Base-by-base conservation (phyloP, 768 basidiomycete species). In the Fistulinella prunicolor region DNA sequence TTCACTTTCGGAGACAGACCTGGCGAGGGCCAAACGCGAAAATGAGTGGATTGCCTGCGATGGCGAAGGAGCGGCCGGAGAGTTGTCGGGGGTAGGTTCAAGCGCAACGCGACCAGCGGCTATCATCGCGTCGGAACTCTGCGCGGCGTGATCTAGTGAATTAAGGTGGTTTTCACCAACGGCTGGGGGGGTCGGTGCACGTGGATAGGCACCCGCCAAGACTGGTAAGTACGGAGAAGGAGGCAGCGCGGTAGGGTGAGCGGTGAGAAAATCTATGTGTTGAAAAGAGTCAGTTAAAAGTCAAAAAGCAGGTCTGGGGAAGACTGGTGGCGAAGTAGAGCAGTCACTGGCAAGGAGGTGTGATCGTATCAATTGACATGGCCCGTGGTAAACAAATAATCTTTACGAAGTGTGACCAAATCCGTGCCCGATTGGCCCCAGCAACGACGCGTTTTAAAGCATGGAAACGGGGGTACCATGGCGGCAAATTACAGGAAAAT, bases 1-100 rank as follows among this genome's bases (percentile, higher is more conserved):
- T 37, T 71, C 77, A 54, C 61, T 63, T 42, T 73, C 74, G 29
- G 71, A 73, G 32, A 64, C 67, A 42, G 71, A 69, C 52, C 70
- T 72, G 32, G 67, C 63, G 20, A 73, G 61, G 49, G 61, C 61
- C 10, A 69, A 64, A 50, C 69, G 72, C 42, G 60, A 57, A 22
- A 61, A 60, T 1, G 62, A 62, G 40, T 54, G 57, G 22, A 51
- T 50, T 9, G 51, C 35, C 17, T 56, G 62, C 41, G 64, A 56
- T 20, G 65, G 56, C 21, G 61, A 58, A 26, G 54, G 57, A 37
- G 60, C 52, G 19, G 55, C 51, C 29, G 56, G n/a, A 64, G 62
- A 14, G 61, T 45, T 17, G 47, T 53, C 37, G 24, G 40, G 26
- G 30, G 44, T 14, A 26, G 36, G 44, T 30, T 61, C 55, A n/a